Base-by-base conservation (phyloP, 345 rosid species). In the Hibiscus trionum region DNA sequence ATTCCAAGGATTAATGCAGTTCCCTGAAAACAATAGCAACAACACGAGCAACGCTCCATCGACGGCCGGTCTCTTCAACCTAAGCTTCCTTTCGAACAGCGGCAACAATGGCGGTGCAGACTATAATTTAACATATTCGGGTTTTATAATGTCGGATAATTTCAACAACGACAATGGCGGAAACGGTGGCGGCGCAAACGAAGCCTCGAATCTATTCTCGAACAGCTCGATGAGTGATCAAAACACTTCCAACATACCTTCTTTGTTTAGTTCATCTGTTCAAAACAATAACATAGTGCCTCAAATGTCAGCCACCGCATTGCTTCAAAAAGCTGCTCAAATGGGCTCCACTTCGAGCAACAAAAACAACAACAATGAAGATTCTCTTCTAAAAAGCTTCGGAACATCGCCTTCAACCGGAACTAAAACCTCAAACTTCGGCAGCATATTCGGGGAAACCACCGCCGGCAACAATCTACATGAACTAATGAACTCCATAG, bases 241-340 rank as follows among this genome's bases (percentile, higher is more conserved):
- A 21, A 75, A 75, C n/a, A 75, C 46, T 55, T 81, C 66, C 67
- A 82, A 27, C 78, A 77, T 72, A 58, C 81, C 85, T 31, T 85
- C 86, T 35, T 73, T 85, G 8, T 90, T 80, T 49, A 59, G n/a
- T 11, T 59, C 62, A 26, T 11, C n/a, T 7, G 73, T 74, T n/a
- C 86, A 80, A 65, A 82, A 86, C 42, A 87, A 84, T 3, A 74
- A 71, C 66, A 73, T 80, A 11, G 53, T 63, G 10, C 77, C 87
- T n/a, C 81, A 77, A 57, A 86, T 88, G 85, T 92, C 97, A 4
- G 97, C 97, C 1, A 88, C 96, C 1, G 93, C 93, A 50, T 77
- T 93, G 72, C 96, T 90, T 69, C 96, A 88, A 72, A 88, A 88
- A 69, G 97, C 97, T 19, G 87, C 94, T 72, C 97, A 93, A 74